These are phyloP conservation scores for Botryotinia narcissicola DNA, from an alignment of 2,329 filamentous ascomycete genomes.

Conservation along the genomic window DNA sequence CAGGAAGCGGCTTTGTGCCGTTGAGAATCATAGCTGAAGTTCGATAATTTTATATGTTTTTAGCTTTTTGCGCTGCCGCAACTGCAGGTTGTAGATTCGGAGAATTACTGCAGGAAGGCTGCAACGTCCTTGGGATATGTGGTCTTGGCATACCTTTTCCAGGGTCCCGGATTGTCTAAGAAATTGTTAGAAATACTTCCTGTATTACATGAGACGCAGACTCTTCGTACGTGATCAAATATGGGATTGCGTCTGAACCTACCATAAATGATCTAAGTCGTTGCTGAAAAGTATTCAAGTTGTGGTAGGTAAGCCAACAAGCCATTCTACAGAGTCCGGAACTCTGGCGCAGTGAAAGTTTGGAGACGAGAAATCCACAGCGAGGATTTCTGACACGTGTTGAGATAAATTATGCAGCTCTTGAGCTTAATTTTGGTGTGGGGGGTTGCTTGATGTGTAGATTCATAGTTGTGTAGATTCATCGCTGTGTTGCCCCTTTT, in stretches of 20 bases:
- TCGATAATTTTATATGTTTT: conserved; percentile 3
- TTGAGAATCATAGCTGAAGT: conserved; percentile 2
- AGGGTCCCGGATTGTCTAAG: conserved; percentile 8
- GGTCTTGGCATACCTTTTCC: conserved; percentile 13
- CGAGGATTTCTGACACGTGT: conserved; percentile 16
- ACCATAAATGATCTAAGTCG: not conserved
- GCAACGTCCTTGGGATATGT: not conserved
- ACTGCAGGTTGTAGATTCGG: conserved; percentile 11
- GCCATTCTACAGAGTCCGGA: conserved; percentile 5
- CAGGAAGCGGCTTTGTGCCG: not conserved
- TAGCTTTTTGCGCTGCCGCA: not conserved
- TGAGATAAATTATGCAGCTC: conserved; percentile 9
- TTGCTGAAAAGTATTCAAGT: conserved; percentile 6
- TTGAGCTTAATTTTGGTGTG: not conserved
- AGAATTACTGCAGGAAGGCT: conserved; percentile 9
- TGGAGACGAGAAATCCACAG: conserved; percentile 17
- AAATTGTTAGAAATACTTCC: not conserved
- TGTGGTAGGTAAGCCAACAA: conserved; percentile 9
- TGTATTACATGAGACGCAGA: conserved; percentile 11
- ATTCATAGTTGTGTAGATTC: conserved; percentile 6
- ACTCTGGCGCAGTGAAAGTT: conserved; percentile 11
- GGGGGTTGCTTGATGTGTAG: not conserved
- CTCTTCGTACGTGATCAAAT: not conserved
- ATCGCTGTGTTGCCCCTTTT: conserved; percentile 12
- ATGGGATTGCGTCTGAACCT: conserved; percentile 5